phyloP scores from a whole-genome alignment of 2,329 filamentous ascomycete genomes.

The Cercospora sp. region DNA sequence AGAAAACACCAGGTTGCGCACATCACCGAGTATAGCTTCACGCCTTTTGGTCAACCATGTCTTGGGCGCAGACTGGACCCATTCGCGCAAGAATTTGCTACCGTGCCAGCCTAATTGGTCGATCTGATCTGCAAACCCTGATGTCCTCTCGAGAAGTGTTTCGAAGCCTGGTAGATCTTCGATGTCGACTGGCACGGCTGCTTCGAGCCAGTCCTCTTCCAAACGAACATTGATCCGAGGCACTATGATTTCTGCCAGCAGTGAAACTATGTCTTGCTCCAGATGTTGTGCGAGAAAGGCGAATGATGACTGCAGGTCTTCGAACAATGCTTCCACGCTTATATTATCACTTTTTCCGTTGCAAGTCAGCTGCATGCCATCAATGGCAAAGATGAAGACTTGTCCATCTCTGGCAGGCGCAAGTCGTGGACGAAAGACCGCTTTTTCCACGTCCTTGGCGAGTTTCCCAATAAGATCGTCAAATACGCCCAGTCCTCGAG shows the following conservation, averaged over 20 bases:
- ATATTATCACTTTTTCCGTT: conserved; percentile 26
- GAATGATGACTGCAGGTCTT: conserved; percentile 48
- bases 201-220: conserved; percentile 72
- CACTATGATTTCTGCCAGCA: conserved; percentile 70
- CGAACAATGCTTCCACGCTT: conserved; percentile 39
- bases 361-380: conserved; percentile 32
- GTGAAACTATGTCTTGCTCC: conserved; percentile 49
- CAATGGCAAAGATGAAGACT: conserved; percentile 24
- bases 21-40: conserved; percentile 73
- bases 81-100: conserved; percentile 66
- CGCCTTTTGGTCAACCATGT: conserved; percentile 85
- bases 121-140: conserved; percentile 64
- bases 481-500: conserved; percentile 30
- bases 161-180: conserved; percentile 72
- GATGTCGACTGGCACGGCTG: conserved; percentile 73
- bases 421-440: conserved; percentile 35
- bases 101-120: conserved; percentile 63
- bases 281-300: conserved; percentile 54
- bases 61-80: conserved; percentile 76
- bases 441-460: conserved; percentile 34
- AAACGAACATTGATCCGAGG: conserved; percentile 67
- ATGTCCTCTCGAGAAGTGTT: conserved; percentile 63
- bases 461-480: conserved; percentile 32
- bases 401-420: conserved; percentile 22
- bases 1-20: conserved; percentile 66